A percentile compares a stretch with the other conserved stretches of the same genome.
phyloP scores from a whole-genome alignment of 1,139 yeast species.

The Nakaseomyces glabratus region DNA sequence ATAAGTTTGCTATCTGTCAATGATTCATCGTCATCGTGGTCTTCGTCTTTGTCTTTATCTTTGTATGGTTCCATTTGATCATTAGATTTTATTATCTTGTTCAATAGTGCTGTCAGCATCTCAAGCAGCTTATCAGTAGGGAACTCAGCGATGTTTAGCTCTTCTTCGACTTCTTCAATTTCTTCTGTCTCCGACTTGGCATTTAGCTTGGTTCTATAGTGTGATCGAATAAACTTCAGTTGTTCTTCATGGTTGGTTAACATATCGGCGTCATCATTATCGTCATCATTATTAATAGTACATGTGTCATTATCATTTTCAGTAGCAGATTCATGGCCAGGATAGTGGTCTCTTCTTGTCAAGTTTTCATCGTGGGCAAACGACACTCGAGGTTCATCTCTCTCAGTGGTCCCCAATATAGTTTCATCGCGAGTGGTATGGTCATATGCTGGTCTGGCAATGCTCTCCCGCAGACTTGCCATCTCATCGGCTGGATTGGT shows the following conservation, averaged over 20 bases:
- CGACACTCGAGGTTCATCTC: too few species aligned
- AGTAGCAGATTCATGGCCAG: too few species aligned
- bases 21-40: neutral
- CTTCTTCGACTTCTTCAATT: slow-evolving; percentile 4
- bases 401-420: too few species aligned
- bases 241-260: slow-evolving; percentile 5
- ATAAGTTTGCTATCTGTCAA: neutral
- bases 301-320: too few species aligned
- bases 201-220: neutral
- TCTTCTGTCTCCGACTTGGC: too few species aligned
- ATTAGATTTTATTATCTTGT: slow-evolving; percentile 81
- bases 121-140: slow-evolving; percentile 71
- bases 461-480: slow-evolving; percentile 3
- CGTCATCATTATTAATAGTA: too few species aligned
- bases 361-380: too few species aligned
- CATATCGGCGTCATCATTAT: slow-evolving; percentile 1
- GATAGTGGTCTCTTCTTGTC: too few species aligned
- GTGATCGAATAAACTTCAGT: slow-evolving; percentile 2
- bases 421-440: too few species aligned
- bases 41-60: neutral
- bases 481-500: slow-evolving; percentile 3
- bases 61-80: slow-evolving; percentile 34
- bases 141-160: slow-evolving; percentile 66
- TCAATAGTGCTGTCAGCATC: slow-evolving; percentile 76
- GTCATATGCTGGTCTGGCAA: too few species aligned